Percentiles rank a stretch among this genome's conserved stretches.
These are phyloP conservation scores for Bjerkandera adusta DNA, from an alignment of 1,284 basidiomycete genomes.

Conservation along the genomic window DNA sequence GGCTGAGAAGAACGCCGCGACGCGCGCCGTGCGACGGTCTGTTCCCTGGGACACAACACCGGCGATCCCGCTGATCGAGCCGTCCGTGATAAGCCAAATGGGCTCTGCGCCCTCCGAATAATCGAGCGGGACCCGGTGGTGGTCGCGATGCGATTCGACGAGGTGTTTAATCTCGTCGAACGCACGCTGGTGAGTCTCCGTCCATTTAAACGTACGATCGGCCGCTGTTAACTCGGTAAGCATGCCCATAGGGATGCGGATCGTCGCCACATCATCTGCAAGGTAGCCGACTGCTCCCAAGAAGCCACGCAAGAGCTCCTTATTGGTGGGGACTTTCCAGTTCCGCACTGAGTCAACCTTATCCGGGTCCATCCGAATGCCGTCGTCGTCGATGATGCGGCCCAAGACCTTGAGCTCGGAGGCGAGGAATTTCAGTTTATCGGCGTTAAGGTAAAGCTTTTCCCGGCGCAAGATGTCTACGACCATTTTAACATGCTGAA, in stretches of 20 bases:
- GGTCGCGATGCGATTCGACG: conserved; percentile 19
- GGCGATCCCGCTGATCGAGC: conserved; percentile 9
- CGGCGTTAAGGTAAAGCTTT: conserved; percentile 24
- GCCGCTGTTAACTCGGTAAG: conserved; percentile 9
- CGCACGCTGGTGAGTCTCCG: conserved; percentile 23
- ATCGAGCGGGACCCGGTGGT: conserved; percentile 21
- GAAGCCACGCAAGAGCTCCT: conserved; percentile 22
- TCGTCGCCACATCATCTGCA: conserved; percentile 18
- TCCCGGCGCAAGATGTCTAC: conserved; percentile 23
- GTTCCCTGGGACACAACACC: conserved; percentile 21
- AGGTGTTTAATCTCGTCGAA: conserved; percentile 27
- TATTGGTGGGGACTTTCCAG: conserved; percentile 30
- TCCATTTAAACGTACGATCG: conserved; percentile 19
- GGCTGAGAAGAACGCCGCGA: conserved; percentile 17
- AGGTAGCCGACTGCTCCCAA: conserved; percentile 28
- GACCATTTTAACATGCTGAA: conserved; percentile 24
- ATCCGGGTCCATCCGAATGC: conserved; percentile 31
- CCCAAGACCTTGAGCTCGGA: conserved; percentile 28
- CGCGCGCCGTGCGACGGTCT: not conserved
- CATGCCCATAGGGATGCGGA: conserved; percentile 20
- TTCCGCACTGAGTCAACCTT: conserved; percentile 30
- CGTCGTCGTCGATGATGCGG: conserved; percentile 28
- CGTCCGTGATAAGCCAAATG: conserved; percentile 23
- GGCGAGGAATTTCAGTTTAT: conserved; percentile 30
- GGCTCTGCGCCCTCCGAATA: conserved; percentile 17